phyloP scores from a whole-genome alignment of 177 flowering plant species.

The Tripterygium wilfordii region DNA sequence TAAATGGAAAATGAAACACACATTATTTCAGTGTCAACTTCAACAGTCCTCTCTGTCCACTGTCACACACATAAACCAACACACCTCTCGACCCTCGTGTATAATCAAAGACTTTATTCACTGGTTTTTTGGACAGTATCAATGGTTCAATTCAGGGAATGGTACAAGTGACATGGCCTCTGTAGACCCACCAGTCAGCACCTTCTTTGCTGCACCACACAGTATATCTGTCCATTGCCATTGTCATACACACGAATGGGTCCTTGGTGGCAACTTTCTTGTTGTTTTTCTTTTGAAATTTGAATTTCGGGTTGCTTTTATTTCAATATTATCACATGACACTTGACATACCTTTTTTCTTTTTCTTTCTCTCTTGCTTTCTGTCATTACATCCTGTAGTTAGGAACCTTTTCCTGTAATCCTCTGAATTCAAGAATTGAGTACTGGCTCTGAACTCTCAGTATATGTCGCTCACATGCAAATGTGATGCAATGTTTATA shows the following conservation, averaged over 20 bases:
- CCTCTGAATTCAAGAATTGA: too few relatives aligned
- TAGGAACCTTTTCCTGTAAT: background rate
- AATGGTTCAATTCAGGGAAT: constrained; percentile 8
- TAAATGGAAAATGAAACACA: background rate
- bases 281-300: background rate
- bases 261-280: background rate
- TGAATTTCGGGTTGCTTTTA: background rate
- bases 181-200: constrained; percentile 13
- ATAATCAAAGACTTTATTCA: background rate
- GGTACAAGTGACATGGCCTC: constrained; percentile 7
- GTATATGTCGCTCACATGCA: too few relatives aligned
- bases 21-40: constrained; percentile 15
- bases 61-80: constrained; percentile 6
- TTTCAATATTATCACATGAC: constrained; percentile 14
- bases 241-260: constrained; percentile 18
- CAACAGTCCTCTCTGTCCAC: constrained; percentile 19
- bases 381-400: constrained; percentile 18
- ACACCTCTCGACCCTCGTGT: background rate
- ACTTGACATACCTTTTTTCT: too few relatives aligned
- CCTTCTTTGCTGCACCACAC: constrained; percentile 3
- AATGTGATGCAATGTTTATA: too few relatives aligned
- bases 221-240: constrained; percentile 1
- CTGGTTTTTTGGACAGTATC: constrained; percentile 22
- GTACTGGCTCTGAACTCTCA: too few relatives aligned
- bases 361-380: background rate